Base-by-base conservation (phyloP, 116 monocot genomes). In the Posidonia oceanica region DNA sequence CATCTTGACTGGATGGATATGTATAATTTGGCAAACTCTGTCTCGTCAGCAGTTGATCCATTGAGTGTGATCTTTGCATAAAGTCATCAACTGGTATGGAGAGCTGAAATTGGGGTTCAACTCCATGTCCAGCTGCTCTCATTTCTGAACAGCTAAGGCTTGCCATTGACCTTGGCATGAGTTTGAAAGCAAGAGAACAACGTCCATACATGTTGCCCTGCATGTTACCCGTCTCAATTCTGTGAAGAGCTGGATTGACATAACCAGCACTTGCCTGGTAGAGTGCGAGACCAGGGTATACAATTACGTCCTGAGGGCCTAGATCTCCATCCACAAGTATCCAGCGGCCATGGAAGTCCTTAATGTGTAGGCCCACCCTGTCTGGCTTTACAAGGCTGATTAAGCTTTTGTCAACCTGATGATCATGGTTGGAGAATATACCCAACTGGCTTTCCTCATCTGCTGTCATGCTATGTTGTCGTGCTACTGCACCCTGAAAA, bases 221-320 rank as follows among this genome's bases (percentile, higher is more conserved):
- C 76, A 88, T 70, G 39, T 74, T 81, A 18, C 78, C 78, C 41
- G 78, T 70, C 48, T 88, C 91, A 40, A 73, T 83, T 55, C 83
- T 78, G 54, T 86, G 75, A 75, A 88, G 63, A 72, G 95, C 86
- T 11, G 91, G 85, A 56, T 75, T 86, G 18, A 96, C 81, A 82
- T 91, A 84, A 73, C 91, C 95, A 81, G 91, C 95, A 18, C 91
- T 96, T 63, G 84, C 88, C 75, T 86, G 95, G 74, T 96, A 96
- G 63, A 96, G 84, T n/a, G 95, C 88, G 69, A 96, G 91, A 20
- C 91, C 95, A 62, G 91, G 88, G 68, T 88, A 96, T 14, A 91
- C 77, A 75, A 96, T 66, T 38, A 80, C 78, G 63, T 96, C 91
- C 17, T 86, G 95, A 11, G 86, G 91, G 39, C 86, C 91, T 56